Conservation (phyloP, 768 basidiomycete species). For the Panaeolus papilionaceus region DNA sequence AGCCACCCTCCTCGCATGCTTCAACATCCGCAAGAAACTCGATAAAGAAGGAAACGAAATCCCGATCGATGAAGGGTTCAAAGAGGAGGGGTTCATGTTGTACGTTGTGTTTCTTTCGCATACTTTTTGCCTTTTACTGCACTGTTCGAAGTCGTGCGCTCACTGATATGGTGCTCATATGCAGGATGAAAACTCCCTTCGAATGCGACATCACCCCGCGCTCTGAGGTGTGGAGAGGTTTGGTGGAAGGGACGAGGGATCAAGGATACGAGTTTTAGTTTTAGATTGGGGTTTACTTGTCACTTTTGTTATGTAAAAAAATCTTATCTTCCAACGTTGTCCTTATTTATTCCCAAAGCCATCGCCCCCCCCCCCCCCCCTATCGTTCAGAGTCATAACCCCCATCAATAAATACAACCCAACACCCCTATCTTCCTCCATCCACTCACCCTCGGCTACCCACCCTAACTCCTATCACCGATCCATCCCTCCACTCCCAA, state of each 20-base stretch:
- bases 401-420: too few relatives aligned
- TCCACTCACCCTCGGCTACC: not conserved
- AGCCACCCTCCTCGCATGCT: slow-evolving; percentile 17
- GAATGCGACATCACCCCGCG: not conserved
- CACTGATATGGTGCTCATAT: too few relatives aligned
- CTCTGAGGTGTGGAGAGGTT: not conserved
- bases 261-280: not conserved
- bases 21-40: not conserved
- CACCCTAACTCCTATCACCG: not conserved
- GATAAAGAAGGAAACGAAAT: slow-evolving; percentile 24
- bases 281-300: not conserved
- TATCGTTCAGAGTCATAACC: too few relatives aligned
- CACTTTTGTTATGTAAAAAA: too few relatives aligned
- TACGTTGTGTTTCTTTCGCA: not conserved
- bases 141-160: too few relatives aligned
- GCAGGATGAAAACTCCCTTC: not conserved
- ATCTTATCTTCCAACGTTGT: too few relatives aligned
- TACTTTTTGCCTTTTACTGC: too few relatives aligned
- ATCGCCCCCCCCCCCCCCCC: too few relatives aligned
- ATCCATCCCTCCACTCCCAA: too few relatives aligned
- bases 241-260: not conserved
- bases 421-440: too few relatives aligned
- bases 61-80: slow-evolving; percentile 18
- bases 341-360: too few relatives aligned
- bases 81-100: slow-evolving; percentile 13